Conservation (phyloP, 2,329 filamentous ascomycete species). For the Truncatella angustata region DNA sequence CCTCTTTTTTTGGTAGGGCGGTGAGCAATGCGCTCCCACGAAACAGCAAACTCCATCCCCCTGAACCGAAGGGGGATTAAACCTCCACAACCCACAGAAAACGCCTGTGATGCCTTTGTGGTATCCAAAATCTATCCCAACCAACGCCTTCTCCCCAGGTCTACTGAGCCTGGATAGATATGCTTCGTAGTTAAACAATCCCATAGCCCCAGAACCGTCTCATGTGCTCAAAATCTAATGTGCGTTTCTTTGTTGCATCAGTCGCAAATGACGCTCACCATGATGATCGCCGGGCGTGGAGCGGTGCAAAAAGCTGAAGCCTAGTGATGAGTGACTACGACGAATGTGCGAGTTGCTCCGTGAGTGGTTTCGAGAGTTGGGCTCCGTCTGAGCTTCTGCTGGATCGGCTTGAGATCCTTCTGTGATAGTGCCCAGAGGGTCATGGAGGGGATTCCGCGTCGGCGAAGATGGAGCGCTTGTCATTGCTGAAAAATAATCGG, state of each 20-base stretch:
- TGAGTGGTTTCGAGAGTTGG: constrained; percentile 12
- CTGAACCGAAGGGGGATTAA: no score
- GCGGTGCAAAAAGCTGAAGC: constrained; percentile 24
- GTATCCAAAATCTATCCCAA: no score
- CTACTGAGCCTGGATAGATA: no score
- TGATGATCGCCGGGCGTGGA: constrained; percentile 19
- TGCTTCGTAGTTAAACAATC: no score
- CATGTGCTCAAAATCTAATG: not conserved
- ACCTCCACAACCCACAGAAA: no score
- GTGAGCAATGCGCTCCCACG: no score
- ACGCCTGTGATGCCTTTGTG: no score
- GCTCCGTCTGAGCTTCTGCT: constrained; percentile 3
- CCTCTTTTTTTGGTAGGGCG: no score
- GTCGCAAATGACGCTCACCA: constrained; percentile 18
- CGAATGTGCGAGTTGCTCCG: constrained; percentile 18
- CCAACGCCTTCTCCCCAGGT: no score
- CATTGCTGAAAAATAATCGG: constrained; percentile 65
- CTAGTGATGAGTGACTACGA: constrained; percentile 15
- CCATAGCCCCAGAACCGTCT: no score
- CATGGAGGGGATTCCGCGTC: constrained; percentile 29
- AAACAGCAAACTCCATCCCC: no score
- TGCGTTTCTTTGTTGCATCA: constrained; percentile 8
- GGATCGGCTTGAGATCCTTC: constrained; percentile 16
- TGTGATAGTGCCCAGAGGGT: constrained; percentile 27
- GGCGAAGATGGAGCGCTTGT: constrained; percentile 52